Base-by-base conservation (phyloP, 495 filamentous ascomycete species). In the Aspergillus mulundensis region DNA sequence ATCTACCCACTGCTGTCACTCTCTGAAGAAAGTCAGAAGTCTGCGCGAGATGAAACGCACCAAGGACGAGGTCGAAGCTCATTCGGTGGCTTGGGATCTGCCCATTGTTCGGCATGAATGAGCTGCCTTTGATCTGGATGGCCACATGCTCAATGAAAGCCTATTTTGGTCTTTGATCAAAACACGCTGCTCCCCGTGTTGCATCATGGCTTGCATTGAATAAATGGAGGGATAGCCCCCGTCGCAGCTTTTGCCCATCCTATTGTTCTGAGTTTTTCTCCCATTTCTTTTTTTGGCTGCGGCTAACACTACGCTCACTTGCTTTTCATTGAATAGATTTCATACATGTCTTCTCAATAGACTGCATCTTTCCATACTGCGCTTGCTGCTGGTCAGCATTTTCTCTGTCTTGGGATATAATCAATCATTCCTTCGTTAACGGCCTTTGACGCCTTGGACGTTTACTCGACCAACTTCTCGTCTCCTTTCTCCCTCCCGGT, bases 31-130 rank as follows among this genome's bases (percentile, higher is more conserved):
- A 6, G 12, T 10, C 32, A 36, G 34, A 43, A 47, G 3, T 21
- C 21, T 44, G 51, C 56, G 51, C 58, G 38, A 61, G 25, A 46
- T 61, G 62, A 64, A 64, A 64, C 62, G 7, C 34, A 43, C 53
- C 42, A 23, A 28, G 19, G 23, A 18, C 32, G 16, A 49, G 40
- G 21, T 53, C 30, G 18, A 38, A 7, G 15, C 28, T 32, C 19
- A 20, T 54, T 44, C 28, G 43, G 25, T 25, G 25, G 32, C 34
- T 50, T 47, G 32, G 36, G 34, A 38, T 39, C 38, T n/a, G 32
- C 39, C 43, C 18, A 32, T 45, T 51, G 36, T 54, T 50, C 16
- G 16, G 40, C 21, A 42, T 51, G 21, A 21, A 20, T 38, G 15
- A 12, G 40, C 38, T 36, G 19, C 51, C n/a, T 5, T 23, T 40